Conservation (phyloP, 768 basidiomycete species). For the Tylopilus rubrobrunneus region DNA sequence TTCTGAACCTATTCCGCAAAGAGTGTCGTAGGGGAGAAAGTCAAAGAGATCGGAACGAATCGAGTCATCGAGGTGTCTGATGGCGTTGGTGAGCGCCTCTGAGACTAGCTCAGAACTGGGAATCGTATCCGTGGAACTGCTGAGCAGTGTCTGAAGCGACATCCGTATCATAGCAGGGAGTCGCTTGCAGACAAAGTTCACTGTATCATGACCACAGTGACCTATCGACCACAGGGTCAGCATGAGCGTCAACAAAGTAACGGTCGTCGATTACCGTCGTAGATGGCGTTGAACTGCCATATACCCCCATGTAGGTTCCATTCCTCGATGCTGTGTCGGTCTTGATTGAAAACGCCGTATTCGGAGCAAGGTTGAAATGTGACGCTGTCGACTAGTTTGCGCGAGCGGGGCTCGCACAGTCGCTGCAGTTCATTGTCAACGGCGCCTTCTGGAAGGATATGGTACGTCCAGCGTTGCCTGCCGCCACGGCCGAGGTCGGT, state of each 20-base stretch:
- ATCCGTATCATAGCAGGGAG: conserved; percentile 40
- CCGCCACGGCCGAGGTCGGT: conserved; percentile 55
- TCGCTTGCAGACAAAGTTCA: conserved; percentile 38
- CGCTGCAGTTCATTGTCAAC: conserved; percentile 39
- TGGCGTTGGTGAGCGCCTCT: conserved; percentile 34
- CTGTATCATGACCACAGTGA: conserved; percentile 47
- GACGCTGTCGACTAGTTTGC: conserved; percentile 34
- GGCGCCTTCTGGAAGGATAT: conserved; percentile 38
- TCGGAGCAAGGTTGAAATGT: conserved; percentile 42
- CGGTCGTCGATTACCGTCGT: conserved; percentile 34
- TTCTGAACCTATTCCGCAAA: conserved; percentile 34
- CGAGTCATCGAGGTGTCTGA: conserved; percentile 39
- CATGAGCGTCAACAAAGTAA: conserved; percentile 22
- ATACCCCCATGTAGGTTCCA: conserved; percentile 39
- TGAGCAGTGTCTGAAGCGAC: conserved; percentile 36
- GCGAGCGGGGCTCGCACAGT: conserved; percentile 35
- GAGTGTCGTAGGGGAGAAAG: conserved; percentile 39
- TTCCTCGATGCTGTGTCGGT: conserved; percentile 38
- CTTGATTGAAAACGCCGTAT: conserved; percentile 37
- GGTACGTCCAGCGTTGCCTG: conserved; percentile 52
- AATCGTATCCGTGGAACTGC: conserved; percentile 17
- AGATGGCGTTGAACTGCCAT: conserved; percentile 45
- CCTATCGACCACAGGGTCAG: conserved; percentile 31
- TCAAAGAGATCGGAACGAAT: conserved; percentile 42
- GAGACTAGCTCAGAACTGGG: conserved; percentile 35